phyloP scores from a whole-genome alignment of 768 basidiomycete species.

The Cantharellus anzutake region DNA sequence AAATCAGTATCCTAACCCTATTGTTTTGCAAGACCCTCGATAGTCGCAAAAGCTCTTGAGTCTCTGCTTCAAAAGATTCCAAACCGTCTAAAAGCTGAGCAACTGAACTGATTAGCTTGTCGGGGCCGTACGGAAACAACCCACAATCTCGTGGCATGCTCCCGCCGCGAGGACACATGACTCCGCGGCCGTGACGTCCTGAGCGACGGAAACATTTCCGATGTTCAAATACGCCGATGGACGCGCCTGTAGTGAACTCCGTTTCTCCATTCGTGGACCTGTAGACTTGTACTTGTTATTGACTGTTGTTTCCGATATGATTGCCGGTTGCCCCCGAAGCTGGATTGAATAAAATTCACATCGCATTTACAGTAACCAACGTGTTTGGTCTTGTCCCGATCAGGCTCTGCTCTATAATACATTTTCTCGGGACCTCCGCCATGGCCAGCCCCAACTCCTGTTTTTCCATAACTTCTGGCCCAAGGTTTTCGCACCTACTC shows the following conservation, averaged over 20 bases:
- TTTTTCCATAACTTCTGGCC: too few relatives aligned
- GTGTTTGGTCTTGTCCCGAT: too few relatives aligned
- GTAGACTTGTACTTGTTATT: background rate
- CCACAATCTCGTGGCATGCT: background rate
- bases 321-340: background rate
- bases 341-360: too few relatives aligned
- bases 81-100: conserved; percentile 1
- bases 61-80: background rate
- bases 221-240: background rate
- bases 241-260: conserved; percentile 1
- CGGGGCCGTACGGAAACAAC: background rate
- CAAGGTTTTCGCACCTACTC: too few relatives aligned
- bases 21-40: conserved; percentile 7
- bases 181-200: background rate
- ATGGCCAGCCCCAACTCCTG: too few relatives aligned
- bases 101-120: background rate
- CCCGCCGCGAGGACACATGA: background rate
- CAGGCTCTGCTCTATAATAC: too few relatives aligned
- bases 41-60: conserved; percentile 5
- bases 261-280: background rate
- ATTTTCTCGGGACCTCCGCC: too few relatives aligned
- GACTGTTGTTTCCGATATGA: background rate
- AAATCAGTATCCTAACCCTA: conserved; percentile 2
- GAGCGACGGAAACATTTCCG: background rate
- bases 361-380: too few relatives aligned